These are phyloP conservation scores for Botrytis fragariae DNA, from an alignment of 2,329 filamentous ascomycete genomes.

Conservation along the genomic window DNA sequence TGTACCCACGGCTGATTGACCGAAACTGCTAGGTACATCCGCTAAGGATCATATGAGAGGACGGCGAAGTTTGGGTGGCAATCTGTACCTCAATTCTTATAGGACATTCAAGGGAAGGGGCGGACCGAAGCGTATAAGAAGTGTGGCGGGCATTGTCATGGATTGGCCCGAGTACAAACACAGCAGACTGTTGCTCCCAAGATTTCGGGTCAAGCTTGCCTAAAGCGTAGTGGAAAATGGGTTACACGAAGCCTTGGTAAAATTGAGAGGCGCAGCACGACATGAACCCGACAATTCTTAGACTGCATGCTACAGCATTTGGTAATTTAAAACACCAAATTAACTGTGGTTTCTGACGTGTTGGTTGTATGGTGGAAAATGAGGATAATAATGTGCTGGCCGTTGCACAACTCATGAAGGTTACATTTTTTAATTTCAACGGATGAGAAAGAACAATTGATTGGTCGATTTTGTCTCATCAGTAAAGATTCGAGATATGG, in stretches of 20 bases:
- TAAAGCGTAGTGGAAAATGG: not conserved
- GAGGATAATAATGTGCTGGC: constrained; percentile 15
- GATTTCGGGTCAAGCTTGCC: constrained; percentile 22
- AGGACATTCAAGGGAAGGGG: constrained; percentile 3
- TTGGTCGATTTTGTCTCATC: not conserved
- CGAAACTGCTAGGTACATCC: constrained; percentile 10
- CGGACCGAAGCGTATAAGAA: constrained; percentile 16
- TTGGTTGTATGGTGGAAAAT: constrained; percentile 13
- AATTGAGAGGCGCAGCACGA: constrained; percentile 19
- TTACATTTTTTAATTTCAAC: constrained; percentile 17
- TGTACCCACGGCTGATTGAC: not conserved
- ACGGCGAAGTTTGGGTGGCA: not conserved
- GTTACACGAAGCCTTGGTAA: constrained; percentile 7
- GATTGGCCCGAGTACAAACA: constrained; percentile 18
- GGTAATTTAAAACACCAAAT: constrained; percentile 12
- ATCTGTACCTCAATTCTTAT: constrained; percentile 6
- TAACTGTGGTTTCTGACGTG: constrained; percentile 19
- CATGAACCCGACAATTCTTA: constrained; percentile 21
- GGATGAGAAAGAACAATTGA: constrained; percentile 5
- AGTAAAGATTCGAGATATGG: constrained; percentile 14
- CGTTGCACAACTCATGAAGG: constrained; percentile 18
- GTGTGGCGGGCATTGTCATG: constrained; percentile 6
- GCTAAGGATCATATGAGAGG: not conserved
- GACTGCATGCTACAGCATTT: constrained; percentile 14
- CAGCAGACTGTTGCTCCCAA: constrained; percentile 19